Evolutionary conservation across 1,139 yeast genomes (phyloP), one percentile per base, ranked within the genome.

Genomic region (Pichia sp.): DNA sequence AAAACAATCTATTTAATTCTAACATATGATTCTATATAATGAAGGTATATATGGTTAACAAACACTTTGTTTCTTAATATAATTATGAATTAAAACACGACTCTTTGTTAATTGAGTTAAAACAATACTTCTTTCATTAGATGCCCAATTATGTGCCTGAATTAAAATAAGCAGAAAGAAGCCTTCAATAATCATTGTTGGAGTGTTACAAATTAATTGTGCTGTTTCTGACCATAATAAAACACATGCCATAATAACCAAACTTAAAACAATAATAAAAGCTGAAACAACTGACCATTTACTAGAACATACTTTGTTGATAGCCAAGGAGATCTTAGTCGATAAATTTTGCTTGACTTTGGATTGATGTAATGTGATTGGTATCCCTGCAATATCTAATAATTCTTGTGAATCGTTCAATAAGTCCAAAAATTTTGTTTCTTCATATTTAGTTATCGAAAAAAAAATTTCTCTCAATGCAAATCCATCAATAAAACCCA

Each of bases 371-470:
- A 54, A 32, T 12, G 45, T 47, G 29, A 40, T 26, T 10, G 46
- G 37, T 49, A 90, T 77, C 31, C 83, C 78, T 46, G 86, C 80
- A 32, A 75, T 71, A 48, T 70, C 68, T 49, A 90, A 73, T 29
- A 85, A 90, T 36, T 81, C 87, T 58, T 74, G 79, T 59, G 78
- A 74, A 45, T 85, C 87, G 22, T 72, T 77, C 46, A 90, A 64
- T 43, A 83, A 73, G 6, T 46, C 51, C 4, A 49, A 45, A 41
- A 58, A 64, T 42, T 63, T 60, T 1, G 37, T 37, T 32, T 64
- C 59, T 43, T 64, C 68, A 36, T 62, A 55, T 11, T 50, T 35
- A 3, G 62, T 59, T 26, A 60, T 59, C 36, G 65, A 55, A 39
- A 55, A 58, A 39, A 63, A 67, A n/a, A 63, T 64, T 41, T 66